Base-by-base conservation (phyloP, 225 moss, liverwort and hornwort species). In the Bryum argenteum region DNA sequence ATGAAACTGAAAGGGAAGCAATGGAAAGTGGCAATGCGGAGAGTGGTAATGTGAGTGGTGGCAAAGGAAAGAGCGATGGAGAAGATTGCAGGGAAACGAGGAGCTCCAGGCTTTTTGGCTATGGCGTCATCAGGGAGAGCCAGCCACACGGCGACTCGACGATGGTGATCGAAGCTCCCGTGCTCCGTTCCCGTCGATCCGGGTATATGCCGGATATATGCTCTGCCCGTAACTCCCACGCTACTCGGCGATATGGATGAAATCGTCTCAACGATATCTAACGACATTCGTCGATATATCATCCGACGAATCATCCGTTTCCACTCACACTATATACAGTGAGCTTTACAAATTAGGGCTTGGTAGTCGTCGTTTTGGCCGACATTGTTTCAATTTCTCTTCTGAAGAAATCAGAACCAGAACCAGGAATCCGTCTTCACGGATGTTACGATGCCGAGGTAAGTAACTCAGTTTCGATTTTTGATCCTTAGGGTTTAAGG, bases 81-180 rank as follows among this genome's bases (percentile, higher is more conserved):
- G 8, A 1, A 3, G 53, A 69, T 54, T 69, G 75, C 11, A 42
- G 61, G 18, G 38, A 16, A 26, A n/a, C 23, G 47, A 57, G 33
- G 75, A 69, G 50, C 73, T 57, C 60, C 24, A 58, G 43, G 75
- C 61, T 19, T 62, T 66, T 58, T 16, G 71, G 80, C 40, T 67
- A 56, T 77, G 80, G 80, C 52, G 67, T 47, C 63, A 71, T n/a
- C n/a, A n/a, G n/a, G n/a, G n/a, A n/a, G n/a, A n/a, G n/a, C 77
- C 7, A 11, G 16, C 58, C 77, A 76, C 76, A 70, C 33, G 33
- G 33, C 33, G 70, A 48, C 61, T 39, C 62, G 17, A 43, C 63
- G 63, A 63, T 70, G 55, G 63, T 56, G 76, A 76, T 76, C 63
- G 23, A 7, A 18, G 16, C 66, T 9, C 11, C 26, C 44, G 23